Conservation (phyloP, 345 rosid species). For the Murraya paniculata region DNA sequence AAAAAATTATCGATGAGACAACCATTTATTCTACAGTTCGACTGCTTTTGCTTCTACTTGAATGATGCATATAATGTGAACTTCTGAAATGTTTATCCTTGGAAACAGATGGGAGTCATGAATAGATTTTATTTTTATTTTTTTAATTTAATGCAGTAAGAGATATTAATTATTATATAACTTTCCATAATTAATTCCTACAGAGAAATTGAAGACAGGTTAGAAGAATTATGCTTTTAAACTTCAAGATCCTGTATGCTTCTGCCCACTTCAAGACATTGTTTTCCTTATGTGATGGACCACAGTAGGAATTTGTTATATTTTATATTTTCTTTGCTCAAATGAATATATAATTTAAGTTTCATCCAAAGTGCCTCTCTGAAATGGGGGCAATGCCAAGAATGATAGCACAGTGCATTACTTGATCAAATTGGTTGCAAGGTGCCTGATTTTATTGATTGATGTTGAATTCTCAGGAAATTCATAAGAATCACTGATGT, state of each 20-base stretch:
- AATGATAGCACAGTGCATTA: too few relatives aligned
- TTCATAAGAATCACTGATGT: neutral
- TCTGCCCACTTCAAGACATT: neutral
- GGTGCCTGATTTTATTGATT: slow-evolving; percentile 3
- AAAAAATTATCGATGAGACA: neutral
- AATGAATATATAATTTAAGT: too few relatives aligned
- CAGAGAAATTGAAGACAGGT: neutral
- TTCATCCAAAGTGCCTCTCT: too few relatives aligned
- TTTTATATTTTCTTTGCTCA: too few relatives aligned
- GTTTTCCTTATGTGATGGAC: neutral
- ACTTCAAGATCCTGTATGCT: neutral
- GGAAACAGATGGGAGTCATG: neutral
- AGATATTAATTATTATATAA: neutral
- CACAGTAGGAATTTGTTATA: too few relatives aligned
- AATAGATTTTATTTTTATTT: neutral
- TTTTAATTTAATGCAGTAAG: neutral
- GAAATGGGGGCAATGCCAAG: too few relatives aligned
- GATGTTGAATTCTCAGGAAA: neutral
- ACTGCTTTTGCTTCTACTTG: neutral
- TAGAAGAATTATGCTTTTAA: neutral
- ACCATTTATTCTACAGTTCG: neutral
- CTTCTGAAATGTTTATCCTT: neutral
- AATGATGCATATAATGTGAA: neutral
- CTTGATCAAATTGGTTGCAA: neutral
- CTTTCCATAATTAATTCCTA: neutral